Evolutionary conservation across 371 early-diverging fungal species (phyloP).

Genomic region (Phascolomyces articulosus): DNA sequence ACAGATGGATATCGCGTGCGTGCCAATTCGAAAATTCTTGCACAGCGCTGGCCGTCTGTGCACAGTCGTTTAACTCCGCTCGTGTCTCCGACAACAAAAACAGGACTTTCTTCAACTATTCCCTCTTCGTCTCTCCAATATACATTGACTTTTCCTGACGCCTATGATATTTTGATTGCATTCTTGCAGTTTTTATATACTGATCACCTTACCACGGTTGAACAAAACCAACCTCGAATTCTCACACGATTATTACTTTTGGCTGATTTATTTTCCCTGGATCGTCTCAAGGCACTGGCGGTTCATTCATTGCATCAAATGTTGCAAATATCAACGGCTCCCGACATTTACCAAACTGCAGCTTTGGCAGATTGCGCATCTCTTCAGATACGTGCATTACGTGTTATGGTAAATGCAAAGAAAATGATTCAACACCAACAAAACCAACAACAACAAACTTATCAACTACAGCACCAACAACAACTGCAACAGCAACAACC

Average conservation of each 20-base stretch:
- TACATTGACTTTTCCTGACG: constrained; percentile 50
- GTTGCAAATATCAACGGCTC: constrained; percentile 61
- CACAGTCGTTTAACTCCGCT: constrained; percentile 22
- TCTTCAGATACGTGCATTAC: constrained; percentile 56
- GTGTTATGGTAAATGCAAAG: constrained; percentile 49
- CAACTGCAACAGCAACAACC: constrained; percentile 16
- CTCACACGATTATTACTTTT: constrained; percentile 60
- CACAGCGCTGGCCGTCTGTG: constrained; percentile 68
- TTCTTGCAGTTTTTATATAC: constrained; percentile 73
- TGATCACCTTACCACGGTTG: constrained; percentile 60
- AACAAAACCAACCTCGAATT: constrained; percentile 54
- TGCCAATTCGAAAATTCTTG: constrained; percentile 66
- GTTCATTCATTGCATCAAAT: constrained; percentile 59
- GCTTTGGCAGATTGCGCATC: constrained; percentile 51
- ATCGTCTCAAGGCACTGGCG: constrained; percentile 56
- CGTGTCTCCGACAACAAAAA: constrained; percentile 10
- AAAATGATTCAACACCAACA: constrained; percentile 37
- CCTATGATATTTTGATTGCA: constrained; percentile 57
- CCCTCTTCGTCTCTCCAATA: neutral
- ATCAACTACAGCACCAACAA: constrained; percentile 4
- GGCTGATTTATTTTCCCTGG: constrained; percentile 56
- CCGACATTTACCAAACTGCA: constrained; percentile 60
- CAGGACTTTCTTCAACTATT: neutral
- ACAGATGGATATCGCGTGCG: constrained; percentile 54
- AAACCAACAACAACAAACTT: constrained; percentile 4